Percentiles rank a stretch among this genome's conserved stretches.
Conservation (phyloP, 441 rosid species). For the Corymbia citriodora region DNA sequence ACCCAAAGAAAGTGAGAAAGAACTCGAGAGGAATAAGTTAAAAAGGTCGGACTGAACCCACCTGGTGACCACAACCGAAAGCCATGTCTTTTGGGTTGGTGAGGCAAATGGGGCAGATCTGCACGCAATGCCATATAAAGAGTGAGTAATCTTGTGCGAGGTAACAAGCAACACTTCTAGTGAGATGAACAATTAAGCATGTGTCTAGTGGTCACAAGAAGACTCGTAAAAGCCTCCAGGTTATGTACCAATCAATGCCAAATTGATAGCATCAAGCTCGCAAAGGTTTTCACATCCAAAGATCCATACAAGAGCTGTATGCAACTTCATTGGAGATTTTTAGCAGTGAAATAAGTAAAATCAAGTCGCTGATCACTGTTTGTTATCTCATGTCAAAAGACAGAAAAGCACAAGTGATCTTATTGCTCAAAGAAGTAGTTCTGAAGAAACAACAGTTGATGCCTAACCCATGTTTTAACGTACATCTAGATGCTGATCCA, state of each 20-base stretch:
- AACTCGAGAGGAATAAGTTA: neutral
- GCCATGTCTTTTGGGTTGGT: constrained; percentile 3
- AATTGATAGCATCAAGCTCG: neutral
- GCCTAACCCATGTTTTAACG: neutral
- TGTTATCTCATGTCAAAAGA: neutral
- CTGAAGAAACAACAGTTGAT: neutral
- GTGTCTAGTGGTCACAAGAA: neutral
- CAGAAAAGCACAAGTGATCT: neutral
- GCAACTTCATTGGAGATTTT: neutral
- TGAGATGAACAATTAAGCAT: neutral
- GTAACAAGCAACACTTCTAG: neutral
- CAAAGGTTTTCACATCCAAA: neutral
- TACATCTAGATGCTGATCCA: neutral
- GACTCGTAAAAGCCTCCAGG: neutral
- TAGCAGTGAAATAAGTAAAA: neutral
- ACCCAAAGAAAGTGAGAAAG: neutral
- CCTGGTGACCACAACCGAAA: constrained; percentile 7
- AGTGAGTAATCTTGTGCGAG: neutral
- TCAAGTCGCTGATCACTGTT: neutral
- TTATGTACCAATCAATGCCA: neutral
- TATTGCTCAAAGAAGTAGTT: neutral
- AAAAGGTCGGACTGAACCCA: neutral
- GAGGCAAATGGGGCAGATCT: constrained; percentile 11
- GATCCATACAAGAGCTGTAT: neutral
- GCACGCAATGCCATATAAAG: neutral